These are phyloP conservation scores for Stenocarpella maydis DNA, from an alignment of 2,329 filamentous ascomycete species.

Conservation along the genomic window DNA sequence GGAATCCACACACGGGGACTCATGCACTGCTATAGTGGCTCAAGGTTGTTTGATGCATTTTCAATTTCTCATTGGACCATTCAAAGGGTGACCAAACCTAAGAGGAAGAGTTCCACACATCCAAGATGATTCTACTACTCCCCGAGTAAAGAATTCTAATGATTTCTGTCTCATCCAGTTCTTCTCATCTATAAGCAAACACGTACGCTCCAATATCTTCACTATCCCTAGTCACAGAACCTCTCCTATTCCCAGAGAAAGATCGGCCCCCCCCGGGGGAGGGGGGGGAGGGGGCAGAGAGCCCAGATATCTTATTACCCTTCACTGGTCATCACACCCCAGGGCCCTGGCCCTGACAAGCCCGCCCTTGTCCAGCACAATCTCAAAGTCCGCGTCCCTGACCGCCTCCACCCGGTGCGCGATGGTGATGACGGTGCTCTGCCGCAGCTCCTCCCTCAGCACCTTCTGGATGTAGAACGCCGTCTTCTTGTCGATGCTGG, in stretches of 20 bases:
- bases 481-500: constrained; percentile 67
- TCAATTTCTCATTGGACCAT: background rate
- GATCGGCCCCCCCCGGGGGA: too few relatives aligned
- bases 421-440: constrained; percentile 71
- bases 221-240: background rate
- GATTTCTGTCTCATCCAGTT: background rate
- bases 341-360: constrained; percentile 50
- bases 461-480: constrained; percentile 66
- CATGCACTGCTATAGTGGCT: background rate
- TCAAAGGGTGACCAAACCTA: background rate
- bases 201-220: background rate
- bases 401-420: constrained; percentile 72
- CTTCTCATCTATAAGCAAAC: background rate
- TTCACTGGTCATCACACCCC: background rate
- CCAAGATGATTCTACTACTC: background rate
- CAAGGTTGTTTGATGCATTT: background rate
- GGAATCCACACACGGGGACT: background rate
- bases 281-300: too few relatives aligned
- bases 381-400: constrained; percentile 62
- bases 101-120: background rate
- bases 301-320: too few relatives aligned
- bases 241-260: background rate
- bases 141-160: background rate
- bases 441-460: constrained; percentile 60
- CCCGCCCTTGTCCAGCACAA: constrained; percentile 60